Base-by-base conservation (phyloP, 495 filamentous ascomycete species). In the Hamigera avellanea region DNA sequence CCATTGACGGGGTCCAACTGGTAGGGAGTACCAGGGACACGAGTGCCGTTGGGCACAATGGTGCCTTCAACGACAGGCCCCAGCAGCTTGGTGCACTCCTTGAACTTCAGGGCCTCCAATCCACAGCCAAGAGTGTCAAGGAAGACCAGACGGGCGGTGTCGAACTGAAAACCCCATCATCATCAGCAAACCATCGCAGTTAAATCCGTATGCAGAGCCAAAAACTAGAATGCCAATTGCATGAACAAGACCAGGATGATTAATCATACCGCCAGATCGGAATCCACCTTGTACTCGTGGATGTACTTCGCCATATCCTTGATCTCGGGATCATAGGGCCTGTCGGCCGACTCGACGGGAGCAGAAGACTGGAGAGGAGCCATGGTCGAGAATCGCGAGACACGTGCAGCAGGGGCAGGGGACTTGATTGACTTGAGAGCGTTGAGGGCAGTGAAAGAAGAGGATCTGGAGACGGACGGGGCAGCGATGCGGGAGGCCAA, bases 81-180 rank as follows among this genome's bases (percentile, higher is more conserved):
- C 8, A 98, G 77, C 13, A 96, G 75, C 65, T 94, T 94, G 30
- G 80, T 73, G 69, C 91, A 98, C 63, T 94, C 84, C 60, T 87
- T 85, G 67, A 98, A 98, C 46, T 84, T 81, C 45, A 98, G 73
- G 42, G 84, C 91, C 66, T 95, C 88, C 23, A 96, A 76, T 44
- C 91, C 91, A 59, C 91, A 98, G 50, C 91, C 91, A 7, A 98
- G 75, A 23, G 93, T 98, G 61, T 98, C 91, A 44, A 96, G 75
- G 65, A 91, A 82, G 17, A 88, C 82, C 56, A 85, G 79, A 55
- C 83, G 75, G 35, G 85, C 85, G 15, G 89, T 96, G 59, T 96
- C 89, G 49, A 81, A 93, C 89, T 96, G 54, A 9, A 25, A n/a
- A 2, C 13, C 7, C 6, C 23, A 21, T 2, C 4, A 9, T 23